phyloP scores from a whole-genome alignment of 2,329 filamentous ascomycete genomes.

The Dothidotthia symphoricarpi region DNA sequence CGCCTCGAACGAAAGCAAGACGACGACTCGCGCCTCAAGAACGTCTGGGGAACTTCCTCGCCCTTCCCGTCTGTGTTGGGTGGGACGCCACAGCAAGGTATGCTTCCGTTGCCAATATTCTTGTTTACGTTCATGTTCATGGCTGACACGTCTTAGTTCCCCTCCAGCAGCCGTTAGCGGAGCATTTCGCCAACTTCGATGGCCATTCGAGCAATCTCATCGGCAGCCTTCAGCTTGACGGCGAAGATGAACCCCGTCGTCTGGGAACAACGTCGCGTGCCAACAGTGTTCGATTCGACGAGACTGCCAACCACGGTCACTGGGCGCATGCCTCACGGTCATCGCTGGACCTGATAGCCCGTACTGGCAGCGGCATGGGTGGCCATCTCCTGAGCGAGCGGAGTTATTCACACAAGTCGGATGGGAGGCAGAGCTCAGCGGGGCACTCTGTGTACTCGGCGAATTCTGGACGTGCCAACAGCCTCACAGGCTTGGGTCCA shows the following conservation, averaged over 20 bases:
- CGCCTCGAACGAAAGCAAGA: constrained; percentile 62
- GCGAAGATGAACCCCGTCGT: constrained; percentile 80
- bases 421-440: constrained; percentile 91
- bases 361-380: constrained; percentile 77
- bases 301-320: constrained; percentile 87
- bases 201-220: constrained; percentile 79
- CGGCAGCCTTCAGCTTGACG: constrained; percentile 77
- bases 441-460: constrained; percentile 78
- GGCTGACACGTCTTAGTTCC: constrained; percentile 58
- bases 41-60: constrained; percentile 80
- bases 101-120: constrained; percentile 33
- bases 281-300: constrained; percentile 96
- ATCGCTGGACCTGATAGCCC: constrained; percentile 76
- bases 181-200: constrained; percentile 87
- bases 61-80: constrained; percentile 85
- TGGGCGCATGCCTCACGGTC: constrained; percentile 82
- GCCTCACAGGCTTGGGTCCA: constrained; percentile 64
- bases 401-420: constrained; percentile 89
- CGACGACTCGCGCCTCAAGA: constrained; percentile 68
- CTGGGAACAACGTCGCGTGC: constrained; percentile 86
- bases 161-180: constrained; percentile 72
- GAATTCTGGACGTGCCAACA: constrained; percentile 79
- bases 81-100: constrained; percentile 84
- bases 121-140: not conserved
- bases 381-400: constrained; percentile 83